phyloP scores from a whole-genome alignment of 2,329 filamentous ascomycete species.

The Ustulina deusta region DNA sequence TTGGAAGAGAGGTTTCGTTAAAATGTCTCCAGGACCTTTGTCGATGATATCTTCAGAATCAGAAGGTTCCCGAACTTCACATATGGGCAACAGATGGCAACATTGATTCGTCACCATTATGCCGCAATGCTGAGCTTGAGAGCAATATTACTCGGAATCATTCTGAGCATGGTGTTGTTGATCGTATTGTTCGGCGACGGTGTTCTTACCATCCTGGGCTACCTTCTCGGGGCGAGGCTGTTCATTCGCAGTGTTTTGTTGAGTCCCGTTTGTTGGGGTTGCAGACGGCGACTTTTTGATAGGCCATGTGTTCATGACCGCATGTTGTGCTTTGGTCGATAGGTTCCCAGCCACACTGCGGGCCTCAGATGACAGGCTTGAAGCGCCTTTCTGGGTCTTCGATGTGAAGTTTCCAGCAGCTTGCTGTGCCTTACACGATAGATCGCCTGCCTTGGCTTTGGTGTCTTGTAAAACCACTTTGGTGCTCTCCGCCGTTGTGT shows the following conservation, averaged over 20 bases:
- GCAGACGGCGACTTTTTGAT: background rate
- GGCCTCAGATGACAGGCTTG: background rate
- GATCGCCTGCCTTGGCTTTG: constrained; percentile 8
- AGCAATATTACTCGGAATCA: too few relatives aligned
- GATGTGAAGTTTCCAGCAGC: background rate
- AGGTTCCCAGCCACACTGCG: background rate
- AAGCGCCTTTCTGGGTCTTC: background rate
- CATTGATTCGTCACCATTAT: too few relatives aligned
- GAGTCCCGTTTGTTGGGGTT: background rate
- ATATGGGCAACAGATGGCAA: too few relatives aligned
- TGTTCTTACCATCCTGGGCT: too few relatives aligned
- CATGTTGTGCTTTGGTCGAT: background rate
- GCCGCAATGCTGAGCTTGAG: too few relatives aligned
- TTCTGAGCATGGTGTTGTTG: background rate
- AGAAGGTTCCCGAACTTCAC: too few relatives aligned
- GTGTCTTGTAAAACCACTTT: background rate
- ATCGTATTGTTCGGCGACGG: background rate
- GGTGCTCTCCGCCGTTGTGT: constrained; percentile 2
- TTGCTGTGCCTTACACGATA: constrained; percentile 7
- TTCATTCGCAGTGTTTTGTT: background rate
- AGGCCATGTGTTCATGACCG: too few relatives aligned
- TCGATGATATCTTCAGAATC: too few relatives aligned
- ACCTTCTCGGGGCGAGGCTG: background rate
- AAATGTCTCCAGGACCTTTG: too few relatives aligned
- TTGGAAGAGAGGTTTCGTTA: too few relatives aligned